Conservation (phyloP, 805 yeast genomes). For the Ogataea naganishii region DNA sequence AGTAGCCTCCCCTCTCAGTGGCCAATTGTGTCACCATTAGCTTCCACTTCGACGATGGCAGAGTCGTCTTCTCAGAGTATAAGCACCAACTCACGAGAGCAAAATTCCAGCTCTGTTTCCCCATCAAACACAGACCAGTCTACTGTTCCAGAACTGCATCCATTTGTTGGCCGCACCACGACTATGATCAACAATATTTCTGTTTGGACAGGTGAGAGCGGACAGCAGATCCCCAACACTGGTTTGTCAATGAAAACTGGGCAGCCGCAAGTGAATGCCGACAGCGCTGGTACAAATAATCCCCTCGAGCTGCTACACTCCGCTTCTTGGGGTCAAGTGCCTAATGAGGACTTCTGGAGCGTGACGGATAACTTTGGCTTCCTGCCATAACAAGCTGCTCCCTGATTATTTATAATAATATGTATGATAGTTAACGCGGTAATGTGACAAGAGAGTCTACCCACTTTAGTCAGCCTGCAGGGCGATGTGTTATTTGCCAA, state of each 20-base stretch:
- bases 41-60: no score
- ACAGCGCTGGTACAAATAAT: conserved; percentile 3
- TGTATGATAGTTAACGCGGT: neutral
- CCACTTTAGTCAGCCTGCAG: no score
- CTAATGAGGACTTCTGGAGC: conserved; percentile 37
- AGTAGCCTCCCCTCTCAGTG: no score
- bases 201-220: conserved; percentile 47
- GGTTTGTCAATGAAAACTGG: conserved; percentile 19
- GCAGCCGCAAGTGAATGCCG: conserved; percentile 1
- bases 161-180: conserved; percentile 39
- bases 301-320: conserved; percentile 9
- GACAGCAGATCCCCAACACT: conserved; percentile 30
- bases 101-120: no score
- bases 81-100: no score
- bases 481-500: no score
- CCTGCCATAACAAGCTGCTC: conserved; percentile 20
- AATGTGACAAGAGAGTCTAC: no score
- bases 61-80: no score
- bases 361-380: conserved; percentile 41
- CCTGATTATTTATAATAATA: neutral
- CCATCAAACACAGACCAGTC: neutral
- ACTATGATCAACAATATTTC: conserved; percentile 55
- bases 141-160: conserved; percentile 20
- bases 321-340: conserved; percentile 12
- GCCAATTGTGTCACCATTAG: no score